Evolutionary conservation across 1,139 yeast species (phyloP).

Genomic region (Kazachstania sp.): DNA sequence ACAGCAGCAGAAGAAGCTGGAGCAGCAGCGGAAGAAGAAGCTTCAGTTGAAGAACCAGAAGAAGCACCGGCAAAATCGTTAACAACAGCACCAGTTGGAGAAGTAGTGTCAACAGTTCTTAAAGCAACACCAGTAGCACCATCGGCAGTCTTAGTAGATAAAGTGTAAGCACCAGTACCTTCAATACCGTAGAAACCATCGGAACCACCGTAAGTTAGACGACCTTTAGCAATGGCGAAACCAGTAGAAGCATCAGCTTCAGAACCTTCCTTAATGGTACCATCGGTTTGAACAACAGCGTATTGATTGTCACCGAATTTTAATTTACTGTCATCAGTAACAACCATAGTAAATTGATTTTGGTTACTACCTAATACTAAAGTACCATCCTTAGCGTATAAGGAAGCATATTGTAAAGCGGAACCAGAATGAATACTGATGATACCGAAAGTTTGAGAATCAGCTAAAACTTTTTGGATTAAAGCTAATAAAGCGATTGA

Average conservation of each 20-base stretch:
- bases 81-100: conserved; percentile 8
- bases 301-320: conserved; percentile 21
- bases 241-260: conserved; percentile 20
- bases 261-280: conserved; percentile 12
- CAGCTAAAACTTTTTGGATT: conserved; percentile 25
- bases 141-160: conserved; percentile 6
- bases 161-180: conserved; percentile 6
- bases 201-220: conserved; percentile 18
- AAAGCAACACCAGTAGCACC: conserved; percentile 9
- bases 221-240: conserved; percentile 20
- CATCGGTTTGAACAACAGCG: conserved; percentile 16
- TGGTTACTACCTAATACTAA: conserved; percentile 1
- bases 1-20: conserved; percentile 6
- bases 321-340: conserved; percentile 9
- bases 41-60: conserved; percentile 6
- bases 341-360: background rate
- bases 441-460: conserved; percentile 27
- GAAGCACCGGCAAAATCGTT: conserved; percentile 8
- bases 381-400: conserved; percentile 7
- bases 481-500: conserved; percentile 16
- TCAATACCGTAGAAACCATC: conserved; percentile 17
- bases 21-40: conserved; percentile 1
- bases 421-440: conserved; percentile 26
- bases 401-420: conserved; percentile 20
- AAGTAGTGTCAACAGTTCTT: conserved; percentile 8